A percentile compares a stretch with the other conserved stretches of the same genome.
phyloP scores from a whole-genome alignment of 129 eudicot species.

The Escallonia rubra region DNA sequence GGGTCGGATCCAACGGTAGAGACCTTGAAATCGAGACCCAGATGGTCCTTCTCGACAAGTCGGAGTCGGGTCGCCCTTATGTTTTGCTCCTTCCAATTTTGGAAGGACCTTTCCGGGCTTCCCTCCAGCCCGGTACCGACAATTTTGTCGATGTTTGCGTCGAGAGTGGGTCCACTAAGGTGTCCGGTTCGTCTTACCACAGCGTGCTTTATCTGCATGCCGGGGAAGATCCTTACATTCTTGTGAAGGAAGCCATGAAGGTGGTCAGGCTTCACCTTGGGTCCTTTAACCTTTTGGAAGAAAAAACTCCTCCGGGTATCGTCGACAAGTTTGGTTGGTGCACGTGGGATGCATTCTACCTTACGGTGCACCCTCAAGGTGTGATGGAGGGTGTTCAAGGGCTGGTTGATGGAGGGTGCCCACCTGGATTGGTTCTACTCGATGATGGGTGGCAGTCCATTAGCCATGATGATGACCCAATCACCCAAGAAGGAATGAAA shows the following conservation, averaged over 20 bases:
- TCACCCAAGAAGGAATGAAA: conserved; percentile 67
- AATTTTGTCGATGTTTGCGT: conserved; percentile 52
- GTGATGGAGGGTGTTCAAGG: conserved; percentile 72
- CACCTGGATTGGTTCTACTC: conserved; percentile 79
- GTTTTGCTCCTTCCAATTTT: conserved; percentile 63
- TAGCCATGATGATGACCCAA: conserved; percentile 71
- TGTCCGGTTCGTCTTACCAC: conserved; percentile 36
- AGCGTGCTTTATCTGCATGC: conserved; percentile 60
- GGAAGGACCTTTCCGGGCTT: conserved; percentile 78
- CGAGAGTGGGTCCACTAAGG: conserved; percentile 75
- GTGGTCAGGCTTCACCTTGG: conserved; percentile 62
- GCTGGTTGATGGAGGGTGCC: conserved; percentile 81
- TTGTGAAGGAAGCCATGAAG: conserved; percentile 59
- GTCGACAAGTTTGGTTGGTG: conserved; percentile 98
- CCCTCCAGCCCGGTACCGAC: conserved; percentile 59
- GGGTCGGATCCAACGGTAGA: conserved; percentile 68
- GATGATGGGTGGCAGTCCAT: conserved; percentile 99
- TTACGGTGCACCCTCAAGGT: conserved; percentile 82
- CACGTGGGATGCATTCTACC: conserved; percentile 95
- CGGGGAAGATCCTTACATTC: conserved; percentile 51
- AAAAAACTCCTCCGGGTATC: conserved; percentile 70
- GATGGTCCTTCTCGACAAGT: conserved; percentile 51
- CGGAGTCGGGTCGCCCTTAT: conserved; percentile 52
- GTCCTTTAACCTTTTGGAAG: conserved; percentile 68
- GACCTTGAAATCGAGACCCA: conserved; percentile 83